Conservation (phyloP, 495 filamentous ascomycete species). For the Rusavskia elegans region DNA sequence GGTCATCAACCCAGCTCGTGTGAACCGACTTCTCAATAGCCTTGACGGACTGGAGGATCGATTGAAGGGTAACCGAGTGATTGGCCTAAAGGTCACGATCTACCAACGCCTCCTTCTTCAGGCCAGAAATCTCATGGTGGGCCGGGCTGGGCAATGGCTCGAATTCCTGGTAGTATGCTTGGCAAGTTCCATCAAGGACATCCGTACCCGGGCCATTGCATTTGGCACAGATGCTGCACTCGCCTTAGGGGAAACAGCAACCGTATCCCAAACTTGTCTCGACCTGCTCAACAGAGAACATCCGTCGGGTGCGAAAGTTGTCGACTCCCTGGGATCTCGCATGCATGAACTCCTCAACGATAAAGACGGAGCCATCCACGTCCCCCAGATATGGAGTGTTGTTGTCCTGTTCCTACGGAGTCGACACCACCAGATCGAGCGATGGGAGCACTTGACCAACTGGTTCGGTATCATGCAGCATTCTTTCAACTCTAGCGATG, state of each 20-base stretch:
- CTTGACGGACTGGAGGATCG: constrained; percentile 57
- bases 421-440: constrained; percentile 40
- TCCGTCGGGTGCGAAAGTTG: constrained; percentile 41
- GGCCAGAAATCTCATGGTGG: constrained; percentile 45
- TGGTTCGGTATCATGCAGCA: constrained; percentile 65
- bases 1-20: constrained; percentile 53
- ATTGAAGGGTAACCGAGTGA: constrained; percentile 60
- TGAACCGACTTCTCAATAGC: constrained; percentile 47
- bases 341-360: constrained; percentile 53
- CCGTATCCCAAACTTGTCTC: constrained; percentile 44
- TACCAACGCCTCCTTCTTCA: constrained; percentile 63
- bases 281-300: constrained; percentile 44
- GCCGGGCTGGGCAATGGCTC: constrained; percentile 52
- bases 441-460: constrained; percentile 53
- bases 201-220: constrained; percentile 53
- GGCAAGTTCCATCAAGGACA: constrained; percentile 61
- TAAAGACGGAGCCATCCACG: constrained; percentile 43
- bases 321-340: constrained; percentile 47
- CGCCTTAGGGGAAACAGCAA: constrained; percentile 44
- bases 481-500: constrained; percentile 72
- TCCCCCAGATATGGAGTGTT: constrained; percentile 82
- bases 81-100: constrained; percentile 54
- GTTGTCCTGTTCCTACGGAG: constrained; percentile 59
- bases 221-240: constrained; percentile 53
- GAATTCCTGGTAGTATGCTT: constrained; percentile 66